These are phyloP conservation scores for Rhizodiscina lignyota DNA, from an alignment of 495 filamentous ascomycete genomes.

Conservation along the genomic window DNA sequence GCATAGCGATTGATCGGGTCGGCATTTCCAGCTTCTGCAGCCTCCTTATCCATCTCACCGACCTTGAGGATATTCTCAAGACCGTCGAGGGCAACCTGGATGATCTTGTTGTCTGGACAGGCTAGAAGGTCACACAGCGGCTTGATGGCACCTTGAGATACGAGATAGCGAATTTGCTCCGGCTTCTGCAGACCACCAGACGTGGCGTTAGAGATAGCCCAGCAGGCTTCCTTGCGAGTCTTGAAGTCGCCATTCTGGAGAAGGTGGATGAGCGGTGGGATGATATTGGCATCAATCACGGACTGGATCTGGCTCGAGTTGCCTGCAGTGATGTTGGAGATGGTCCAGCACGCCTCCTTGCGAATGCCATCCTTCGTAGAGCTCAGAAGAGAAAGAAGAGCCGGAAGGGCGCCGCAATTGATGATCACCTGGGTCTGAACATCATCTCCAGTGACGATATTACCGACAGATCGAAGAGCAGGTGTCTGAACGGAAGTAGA, in stretches of 20 bases:
- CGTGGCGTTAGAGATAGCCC: constrained; percentile 98
- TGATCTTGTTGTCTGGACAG: constrained; percentile 99
- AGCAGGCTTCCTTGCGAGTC: constrained; percentile 98
- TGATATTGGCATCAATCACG: constrained; percentile 92
- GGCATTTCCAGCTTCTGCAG: constrained; percentile 40
- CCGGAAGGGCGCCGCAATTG: constrained; percentile 88
- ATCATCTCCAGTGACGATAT: constrained; percentile 98
- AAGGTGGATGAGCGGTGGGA: constrained; percentile 88
- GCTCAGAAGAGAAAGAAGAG: constrained; percentile 78
- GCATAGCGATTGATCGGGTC: constrained; percentile 91
- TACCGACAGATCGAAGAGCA: constrained; percentile 90
- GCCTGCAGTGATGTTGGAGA: constrained; percentile 95
- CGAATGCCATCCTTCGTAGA: constrained; percentile 98
- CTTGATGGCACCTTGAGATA: constrained; percentile 86
- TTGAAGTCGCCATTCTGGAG: constrained; percentile 95
- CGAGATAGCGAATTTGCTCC: constrained; percentile 93
- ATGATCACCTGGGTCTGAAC: constrained; percentile 99
- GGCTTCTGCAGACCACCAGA: constrained; percentile 97
- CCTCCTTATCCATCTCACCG: constrained; percentile 94
- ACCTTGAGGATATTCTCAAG: constrained; percentile 99
- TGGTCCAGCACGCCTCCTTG: constrained; percentile 99
- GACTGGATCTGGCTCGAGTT: constrained; percentile 96
- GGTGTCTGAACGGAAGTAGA: constrained; percentile 98
- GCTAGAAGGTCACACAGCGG: constrained; percentile 90
- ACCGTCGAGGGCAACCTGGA: constrained; percentile 95